Conservation (phyloP, 768 basidiomycete species). For the Hygrophoropsis aurantiaca region DNA sequence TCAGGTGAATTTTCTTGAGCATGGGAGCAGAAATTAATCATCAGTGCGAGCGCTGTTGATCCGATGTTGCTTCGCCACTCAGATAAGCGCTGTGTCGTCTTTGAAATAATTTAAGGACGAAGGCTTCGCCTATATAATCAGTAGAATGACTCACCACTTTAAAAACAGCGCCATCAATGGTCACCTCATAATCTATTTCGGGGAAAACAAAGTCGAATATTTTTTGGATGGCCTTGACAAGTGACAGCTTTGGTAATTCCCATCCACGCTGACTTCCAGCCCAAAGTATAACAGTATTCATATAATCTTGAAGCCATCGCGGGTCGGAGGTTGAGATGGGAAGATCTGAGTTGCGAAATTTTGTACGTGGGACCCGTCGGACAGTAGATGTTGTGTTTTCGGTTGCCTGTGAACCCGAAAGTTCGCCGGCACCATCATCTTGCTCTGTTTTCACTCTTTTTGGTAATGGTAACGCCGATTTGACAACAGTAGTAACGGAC, state of each 20-base stretch:
- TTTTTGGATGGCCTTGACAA: background rate
- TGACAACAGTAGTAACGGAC: background rate
- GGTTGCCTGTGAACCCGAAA: no score
- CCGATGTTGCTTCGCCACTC: conserved; percentile 8
- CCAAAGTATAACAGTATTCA: conserved; percentile 6
- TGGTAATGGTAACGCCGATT: no score
- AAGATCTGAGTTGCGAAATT: background rate
- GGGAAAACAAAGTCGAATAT: conserved; percentile 5
- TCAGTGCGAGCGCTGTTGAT: background rate
- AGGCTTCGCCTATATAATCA: no score
- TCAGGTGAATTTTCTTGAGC: no score
- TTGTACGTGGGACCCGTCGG: background rate
- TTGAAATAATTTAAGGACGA: no score
- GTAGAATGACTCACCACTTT: conserved; percentile 7
- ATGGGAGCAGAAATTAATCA: background rate
- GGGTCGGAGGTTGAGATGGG: background rate
- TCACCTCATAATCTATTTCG: conserved; percentile 1
- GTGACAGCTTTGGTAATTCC: background rate
- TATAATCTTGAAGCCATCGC: background rate
- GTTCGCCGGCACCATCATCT: no score
- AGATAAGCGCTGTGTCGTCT: background rate
- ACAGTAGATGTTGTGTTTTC: no score
- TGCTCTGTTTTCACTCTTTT: no score
- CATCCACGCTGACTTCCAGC: conserved; percentile 6
- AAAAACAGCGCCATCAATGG: conserved; percentile 3